Base-by-base conservation (phyloP, 768 basidiomycete genomes). In the Lentinula detonsa region DNA sequence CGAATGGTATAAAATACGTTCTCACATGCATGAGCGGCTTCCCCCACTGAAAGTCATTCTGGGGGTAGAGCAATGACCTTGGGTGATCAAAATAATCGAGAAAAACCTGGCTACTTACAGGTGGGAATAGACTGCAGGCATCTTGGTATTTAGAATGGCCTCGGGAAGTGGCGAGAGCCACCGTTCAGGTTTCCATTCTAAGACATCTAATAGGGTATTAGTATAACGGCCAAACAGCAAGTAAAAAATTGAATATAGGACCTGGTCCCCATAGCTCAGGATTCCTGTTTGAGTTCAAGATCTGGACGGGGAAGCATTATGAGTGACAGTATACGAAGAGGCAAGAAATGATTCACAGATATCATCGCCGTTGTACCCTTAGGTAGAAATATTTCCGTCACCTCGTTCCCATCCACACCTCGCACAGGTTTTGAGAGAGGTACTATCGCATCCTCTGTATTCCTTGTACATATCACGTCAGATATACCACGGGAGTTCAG, bases 161-260 rank as follows among this genome's bases (percentile, higher is more conserved):
- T 73, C 66, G 6, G 78, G 80, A 16, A 79, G 67, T 0, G 72
- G 72, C 2, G 69, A 63, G 1, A 81, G 69, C 81, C 81, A 83
- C 18, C 81, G 69, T 63, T 82, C 79, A 1, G 81, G 81, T 63
- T 79, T 81, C 79, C 80, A 82, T 59, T 81, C 76, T n/a, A 66
- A 60, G 1, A 77, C 74, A 61, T 84, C 81, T 10, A 13, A 13
- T 16, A 23, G 18, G 23, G 31, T 46, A 16, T 33, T 5, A 18
- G 4, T 8, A 51, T n/a, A 28, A 6, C 11, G 15, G n/a, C 5
- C 5, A 21, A 21, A 15, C 33, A n/a, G 31, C 23, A 31, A 35
- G n/a, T 13, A 3, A 15, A n/a, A 18, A 5, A 51, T 1, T 15
- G n/a, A 18, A 9, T 35, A 16, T 9, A n/a, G 34, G 28, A 56